phyloP scores from a whole-genome alignment of 495 filamentous ascomycete species.

The Eremomyces bilateralis region DNA sequence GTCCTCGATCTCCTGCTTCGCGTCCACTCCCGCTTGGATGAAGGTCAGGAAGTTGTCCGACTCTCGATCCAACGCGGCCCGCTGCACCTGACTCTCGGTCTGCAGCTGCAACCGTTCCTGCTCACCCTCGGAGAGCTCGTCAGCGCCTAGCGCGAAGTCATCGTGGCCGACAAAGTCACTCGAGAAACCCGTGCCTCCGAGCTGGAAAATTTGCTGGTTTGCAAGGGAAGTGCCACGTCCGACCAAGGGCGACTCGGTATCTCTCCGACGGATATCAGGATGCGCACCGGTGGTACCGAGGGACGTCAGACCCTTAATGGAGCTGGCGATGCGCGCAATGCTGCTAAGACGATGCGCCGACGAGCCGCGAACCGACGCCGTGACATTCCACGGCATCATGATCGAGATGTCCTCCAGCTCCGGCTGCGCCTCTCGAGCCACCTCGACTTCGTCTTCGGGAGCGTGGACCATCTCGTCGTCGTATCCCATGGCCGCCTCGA shows the following conservation, averaged over 20 bases:
- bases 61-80: constrained; percentile 32
- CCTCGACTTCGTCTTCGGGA: constrained; percentile 27
- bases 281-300: constrained; percentile 9
- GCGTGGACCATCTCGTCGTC: constrained; percentile 5
- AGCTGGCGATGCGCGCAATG: constrained; percentile 5
- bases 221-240: constrained; percentile 27
- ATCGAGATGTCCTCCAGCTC: constrained; percentile 35
- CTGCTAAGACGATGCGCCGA: constrained; percentile 16
- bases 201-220: constrained; percentile 22
- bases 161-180: not conserved
- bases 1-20: constrained; percentile 18
- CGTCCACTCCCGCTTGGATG: constrained; percentile 21
- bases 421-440: constrained; percentile 35
- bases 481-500: constrained; percentile 19
- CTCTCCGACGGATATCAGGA: constrained; percentile 4
- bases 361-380: constrained; percentile 35
- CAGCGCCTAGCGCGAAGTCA: constrained; percentile 24
- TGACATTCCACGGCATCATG: constrained; percentile 52
- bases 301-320: constrained; percentile 13
- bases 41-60: constrained; percentile 39
- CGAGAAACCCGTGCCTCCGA: not conserved
- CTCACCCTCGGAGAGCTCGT: constrained; percentile 18
- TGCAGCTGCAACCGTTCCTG: constrained; percentile 25
- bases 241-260: constrained; percentile 24
- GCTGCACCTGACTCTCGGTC: constrained; percentile 21